Percentiles rank a stretch among this genome's conserved stretches.
phyloP scores from a whole-genome alignment of 2,329 filamentous ascomycete species.

The Aspergillus sp. region DNA sequence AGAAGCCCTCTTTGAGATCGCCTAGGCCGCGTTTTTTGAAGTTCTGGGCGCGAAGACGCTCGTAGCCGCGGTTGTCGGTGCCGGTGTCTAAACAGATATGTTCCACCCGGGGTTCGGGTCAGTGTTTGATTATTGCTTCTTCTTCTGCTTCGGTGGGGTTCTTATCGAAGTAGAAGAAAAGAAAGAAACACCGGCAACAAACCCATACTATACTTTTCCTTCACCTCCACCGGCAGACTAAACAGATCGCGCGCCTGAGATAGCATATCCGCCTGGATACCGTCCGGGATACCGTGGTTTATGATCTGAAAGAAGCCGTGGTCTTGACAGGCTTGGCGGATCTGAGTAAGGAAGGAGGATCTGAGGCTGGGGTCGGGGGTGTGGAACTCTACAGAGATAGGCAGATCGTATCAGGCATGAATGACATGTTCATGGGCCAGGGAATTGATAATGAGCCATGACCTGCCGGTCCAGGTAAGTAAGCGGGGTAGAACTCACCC shows the following conservation, averaged over 20 bases:
- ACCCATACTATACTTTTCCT: conserved; percentile 27
- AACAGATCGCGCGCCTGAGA: conserved; percentile 49
- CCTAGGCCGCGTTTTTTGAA: conserved; percentile 24
- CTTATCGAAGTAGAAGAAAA: no score
- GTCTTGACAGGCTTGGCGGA: conserved; percentile 45
- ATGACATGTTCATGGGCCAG: no score
- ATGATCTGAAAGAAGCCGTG: conserved; percentile 57
- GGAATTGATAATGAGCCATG: background rate
- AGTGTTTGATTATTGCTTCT: no score
- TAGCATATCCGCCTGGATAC: conserved; percentile 44
- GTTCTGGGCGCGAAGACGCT: conserved; percentile 25
- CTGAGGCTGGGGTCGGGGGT: conserved; percentile 1
- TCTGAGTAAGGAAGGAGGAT: conserved; percentile 17
- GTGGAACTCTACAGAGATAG: conserved; percentile 3
- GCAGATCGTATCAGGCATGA: no score
- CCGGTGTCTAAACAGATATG: background rate
- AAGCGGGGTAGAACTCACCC: background rate
- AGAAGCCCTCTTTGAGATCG: conserved; percentile 32
- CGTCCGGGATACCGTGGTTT: conserved; percentile 47
- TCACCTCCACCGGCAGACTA: conserved; percentile 35
- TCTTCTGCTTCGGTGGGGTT: no score
- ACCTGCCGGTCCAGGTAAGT: background rate
- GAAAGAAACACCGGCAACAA: background rate
- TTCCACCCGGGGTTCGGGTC: background rate
- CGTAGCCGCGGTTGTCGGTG: conserved; percentile 23